These are phyloP conservation scores for Penicillium sp. DNA, from an alignment of 2,329 filamentous ascomycete genomes.

Conservation along the genomic window DNA sequence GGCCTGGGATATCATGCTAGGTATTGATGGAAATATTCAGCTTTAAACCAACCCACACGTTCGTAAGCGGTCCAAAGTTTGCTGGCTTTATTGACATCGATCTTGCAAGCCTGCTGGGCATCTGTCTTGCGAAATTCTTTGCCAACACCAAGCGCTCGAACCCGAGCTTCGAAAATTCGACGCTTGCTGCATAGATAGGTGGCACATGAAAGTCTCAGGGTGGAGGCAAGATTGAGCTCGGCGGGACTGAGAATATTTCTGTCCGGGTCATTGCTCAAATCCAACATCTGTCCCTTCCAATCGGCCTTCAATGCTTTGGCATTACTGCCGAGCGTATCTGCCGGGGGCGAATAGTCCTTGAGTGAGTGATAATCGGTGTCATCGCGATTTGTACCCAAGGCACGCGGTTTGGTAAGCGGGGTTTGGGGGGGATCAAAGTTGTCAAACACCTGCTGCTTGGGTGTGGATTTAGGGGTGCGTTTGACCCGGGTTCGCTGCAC, in stretches of 20 bases:
- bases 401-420: constrained; percentile 45
- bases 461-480: constrained; percentile 44
- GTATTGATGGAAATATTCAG: constrained; percentile 50
- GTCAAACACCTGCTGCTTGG: constrained; percentile 41
- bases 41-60: constrained; percentile 77
- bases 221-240: constrained; percentile 73
- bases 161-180: constrained; percentile 77
- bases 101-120: constrained; percentile 94
- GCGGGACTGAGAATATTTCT: constrained; percentile 71
- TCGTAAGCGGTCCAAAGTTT: constrained; percentile 90
- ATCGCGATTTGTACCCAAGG: constrained; percentile 65
- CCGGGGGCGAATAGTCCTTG: constrained; percentile 70
- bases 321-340: constrained; percentile 64
- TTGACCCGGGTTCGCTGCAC: constrained; percentile 37
- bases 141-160: constrained; percentile 63
- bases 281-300: constrained; percentile 79
- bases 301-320: constrained; percentile 76
- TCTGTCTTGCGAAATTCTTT: constrained; percentile 95
- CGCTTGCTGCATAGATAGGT: constrained; percentile 92
- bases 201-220: constrained; percentile 77
- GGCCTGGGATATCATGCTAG: constrained; percentile 25
- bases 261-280: constrained; percentile 72
- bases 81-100: constrained; percentile 96
- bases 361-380: constrained; percentile 77
- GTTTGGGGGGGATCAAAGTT: constrained; percentile 36